Evolutionary conservation across 768 basidiomycete species (phyloP), one percentile per base, ranked within the genome.

Genomic region (Hygrophoropsis aurantiaca): DNA sequence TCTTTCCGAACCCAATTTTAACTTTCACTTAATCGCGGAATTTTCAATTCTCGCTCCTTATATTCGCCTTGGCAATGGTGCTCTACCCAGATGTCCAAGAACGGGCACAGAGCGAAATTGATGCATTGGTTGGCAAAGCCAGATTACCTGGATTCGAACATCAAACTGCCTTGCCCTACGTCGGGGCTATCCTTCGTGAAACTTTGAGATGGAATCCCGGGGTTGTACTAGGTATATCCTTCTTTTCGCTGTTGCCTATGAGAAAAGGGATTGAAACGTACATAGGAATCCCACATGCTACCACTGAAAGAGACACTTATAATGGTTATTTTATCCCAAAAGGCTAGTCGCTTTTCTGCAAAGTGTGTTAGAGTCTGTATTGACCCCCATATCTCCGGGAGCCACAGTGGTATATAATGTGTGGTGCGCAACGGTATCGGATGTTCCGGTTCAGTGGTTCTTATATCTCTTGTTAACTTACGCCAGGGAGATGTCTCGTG

Each of bases 51-150:
- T 49, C 36, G 1, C 1, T 66, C 10, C 47, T 37, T 18, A 42
- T 59, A 9, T 70, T 72, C 46, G 37, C 67, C 40, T 58, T 70
- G 5, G 66, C 63, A 15, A 69, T 71, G 67, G 27, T 64, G 7
- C 58, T 59, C 18, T 34, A 68, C 42, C 69, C 68, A 2, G 58
- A 65, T 19, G 53, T 61, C 7, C 66, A 69, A 40, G 33, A 19
- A 2, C 64, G 57, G 25, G 70, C 67, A 11, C 56, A 58, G 27
- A 56, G 57, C 18, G 70, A 70, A 44, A 53, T 73, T 24, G 55
- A 63, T 25, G 50, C 39, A 2, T 59, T 69, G 11, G 49, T 69
- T 8, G 71, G 73, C 3, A 52, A 23, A 19, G 51, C 52, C 4
- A 57, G 64, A 3, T 54, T 66, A 13, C 70, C 69, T 4, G 48